These are phyloP conservation scores for Wickerhamiella vanderwaltii DNA, from an alignment of 805 yeast genomes.

Conservation along the genomic window DNA sequence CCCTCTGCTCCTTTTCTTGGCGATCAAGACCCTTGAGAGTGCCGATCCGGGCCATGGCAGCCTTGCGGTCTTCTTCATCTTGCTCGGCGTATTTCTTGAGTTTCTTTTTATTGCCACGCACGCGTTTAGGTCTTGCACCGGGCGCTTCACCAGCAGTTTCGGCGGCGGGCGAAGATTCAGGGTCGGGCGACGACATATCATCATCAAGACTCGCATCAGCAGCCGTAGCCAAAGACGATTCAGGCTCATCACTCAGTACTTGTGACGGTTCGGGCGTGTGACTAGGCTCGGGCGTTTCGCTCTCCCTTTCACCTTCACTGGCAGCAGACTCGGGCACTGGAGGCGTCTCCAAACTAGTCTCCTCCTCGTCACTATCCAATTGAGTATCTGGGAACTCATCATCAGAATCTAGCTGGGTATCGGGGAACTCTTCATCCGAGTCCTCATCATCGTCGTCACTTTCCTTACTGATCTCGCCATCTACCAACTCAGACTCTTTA, in stretches of 20 bases:
- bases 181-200: slow-evolving; percentile 11
- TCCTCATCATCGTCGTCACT: slow-evolving; percentile 19
- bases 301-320: neutral
- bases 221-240: slow-evolving; percentile 2
- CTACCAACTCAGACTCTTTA: slow-evolving; percentile 28
- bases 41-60: slow-evolving; percentile 74
- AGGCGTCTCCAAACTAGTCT: slow-evolving; percentile 3
- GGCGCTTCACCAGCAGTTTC: neutral
- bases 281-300: neutral
- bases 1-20: slow-evolving; percentile 29
- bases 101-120: slow-evolving; percentile 80
- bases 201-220: slow-evolving; percentile 11
- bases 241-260: neutral
- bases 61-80: slow-evolving; percentile 72
- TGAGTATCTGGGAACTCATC: slow-evolving; percentile 25
- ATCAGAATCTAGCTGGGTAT: slow-evolving; percentile 19
- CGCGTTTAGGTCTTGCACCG: slow-evolving; percentile 21
- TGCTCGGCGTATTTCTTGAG: slow-evolving; percentile 77
- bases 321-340: slow-evolving; percentile 4
- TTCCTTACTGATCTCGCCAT: slow-evolving; percentile 16
- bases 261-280: neutral
- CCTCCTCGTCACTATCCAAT: slow-evolving; percentile 18
- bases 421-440: slow-evolving; percentile 23
- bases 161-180: neutral
- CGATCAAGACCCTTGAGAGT: slow-evolving; percentile 49